Conservation (phyloP, 1,284 basidiomycete genomes). For the Neolentinus lepideus region DNA sequence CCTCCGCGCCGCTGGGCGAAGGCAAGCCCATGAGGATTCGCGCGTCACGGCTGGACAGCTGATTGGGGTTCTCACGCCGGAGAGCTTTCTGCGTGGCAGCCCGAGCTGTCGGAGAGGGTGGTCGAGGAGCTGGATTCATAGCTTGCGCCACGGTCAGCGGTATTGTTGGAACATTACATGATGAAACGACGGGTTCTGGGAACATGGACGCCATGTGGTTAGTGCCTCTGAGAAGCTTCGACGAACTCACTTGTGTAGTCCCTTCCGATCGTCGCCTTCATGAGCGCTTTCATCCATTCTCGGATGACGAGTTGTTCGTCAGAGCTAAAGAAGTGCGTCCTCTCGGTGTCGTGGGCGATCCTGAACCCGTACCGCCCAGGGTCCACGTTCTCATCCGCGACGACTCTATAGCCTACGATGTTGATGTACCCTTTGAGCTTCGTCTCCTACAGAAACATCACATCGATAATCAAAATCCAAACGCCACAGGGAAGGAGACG, state of each 20-base stretch:
- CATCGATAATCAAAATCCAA: background rate
- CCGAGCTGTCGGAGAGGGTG: slow-evolving; percentile 86
- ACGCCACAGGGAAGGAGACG: background rate
- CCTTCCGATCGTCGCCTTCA: slow-evolving; percentile 96
- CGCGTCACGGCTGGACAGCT: slow-evolving; percentile 83
- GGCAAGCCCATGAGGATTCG: slow-evolving; percentile 70
- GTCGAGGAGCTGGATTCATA: slow-evolving; percentile 91
- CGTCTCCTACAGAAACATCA: slow-evolving; percentile 52
- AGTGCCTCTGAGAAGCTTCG: background rate
- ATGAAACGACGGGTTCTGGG: slow-evolving; percentile 88
- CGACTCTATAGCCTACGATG: slow-evolving; percentile 88
- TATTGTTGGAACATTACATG: slow-evolving; percentile 96
- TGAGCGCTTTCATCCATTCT: slow-evolving; percentile 99
- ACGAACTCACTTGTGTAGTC: slow-evolving; percentile 74
- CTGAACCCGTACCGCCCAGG: slow-evolving; percentile 95
- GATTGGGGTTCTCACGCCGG: slow-evolving; percentile 83
- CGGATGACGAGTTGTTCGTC: slow-evolving; percentile 81
- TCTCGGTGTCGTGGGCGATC: slow-evolving; percentile 85
- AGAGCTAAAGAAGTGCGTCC: slow-evolving; percentile 87
- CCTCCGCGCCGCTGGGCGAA: slow-evolving; percentile 26
- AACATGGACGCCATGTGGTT: background rate
- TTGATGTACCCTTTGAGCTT: slow-evolving; percentile 96
- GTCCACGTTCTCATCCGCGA: slow-evolving; percentile 88
- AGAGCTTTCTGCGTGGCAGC: slow-evolving; percentile 87
- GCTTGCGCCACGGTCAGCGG: slow-evolving; percentile 92